These are phyloP conservation scores for Nidula microcarpa DNA, from an alignment of 768 basidiomycete genomes.

Conservation along the genomic window DNA sequence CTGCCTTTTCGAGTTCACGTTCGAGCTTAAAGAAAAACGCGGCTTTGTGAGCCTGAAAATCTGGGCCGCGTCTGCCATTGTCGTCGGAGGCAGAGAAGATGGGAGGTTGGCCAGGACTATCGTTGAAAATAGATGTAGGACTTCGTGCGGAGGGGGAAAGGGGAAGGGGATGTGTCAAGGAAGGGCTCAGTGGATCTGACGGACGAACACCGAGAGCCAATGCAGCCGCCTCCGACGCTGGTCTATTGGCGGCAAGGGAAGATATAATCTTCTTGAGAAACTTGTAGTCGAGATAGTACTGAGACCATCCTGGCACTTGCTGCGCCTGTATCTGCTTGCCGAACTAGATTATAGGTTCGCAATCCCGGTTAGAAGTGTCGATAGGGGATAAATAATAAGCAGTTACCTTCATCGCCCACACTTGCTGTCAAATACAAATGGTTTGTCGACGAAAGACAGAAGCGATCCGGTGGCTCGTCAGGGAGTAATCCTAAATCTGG, in stretches of 20 bases:
- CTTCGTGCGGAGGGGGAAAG: constrained; percentile 23
- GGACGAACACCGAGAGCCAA: constrained; percentile 82
- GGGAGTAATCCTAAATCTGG: constrained; percentile 19
- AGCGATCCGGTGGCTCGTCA: constrained; percentile 10
- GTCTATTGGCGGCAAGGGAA: constrained; percentile 85
- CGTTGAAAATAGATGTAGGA: constrained; percentile 26
- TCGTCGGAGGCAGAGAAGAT: constrained; percentile 60
- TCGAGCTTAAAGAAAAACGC: constrained; percentile 99
- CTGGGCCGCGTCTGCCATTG: constrained; percentile 73
- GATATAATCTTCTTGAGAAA: constrained; percentile 98
- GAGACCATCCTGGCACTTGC: constrained; percentile 96
- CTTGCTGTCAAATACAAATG: background rate
- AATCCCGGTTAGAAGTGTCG: constrained; percentile 5
- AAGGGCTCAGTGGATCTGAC: constrained; percentile 33
- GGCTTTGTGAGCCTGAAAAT: constrained; percentile 93
- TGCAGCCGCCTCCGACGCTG: constrained; percentile 86
- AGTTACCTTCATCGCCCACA: constrained; percentile 30
- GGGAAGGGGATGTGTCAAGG: constrained; percentile 22
- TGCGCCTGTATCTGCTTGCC: constrained; percentile 96
- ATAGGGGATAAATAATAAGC: constrained; percentile 1
- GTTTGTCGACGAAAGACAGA: background rate
- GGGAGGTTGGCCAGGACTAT: constrained; percentile 48
- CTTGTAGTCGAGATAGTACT: constrained; percentile 98
- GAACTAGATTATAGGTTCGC: constrained; percentile 55
- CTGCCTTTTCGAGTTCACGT: constrained; percentile 93